phyloP scores from a whole-genome alignment of 352 stramenopile genomes.

The Phytopythium montanum region DNA sequence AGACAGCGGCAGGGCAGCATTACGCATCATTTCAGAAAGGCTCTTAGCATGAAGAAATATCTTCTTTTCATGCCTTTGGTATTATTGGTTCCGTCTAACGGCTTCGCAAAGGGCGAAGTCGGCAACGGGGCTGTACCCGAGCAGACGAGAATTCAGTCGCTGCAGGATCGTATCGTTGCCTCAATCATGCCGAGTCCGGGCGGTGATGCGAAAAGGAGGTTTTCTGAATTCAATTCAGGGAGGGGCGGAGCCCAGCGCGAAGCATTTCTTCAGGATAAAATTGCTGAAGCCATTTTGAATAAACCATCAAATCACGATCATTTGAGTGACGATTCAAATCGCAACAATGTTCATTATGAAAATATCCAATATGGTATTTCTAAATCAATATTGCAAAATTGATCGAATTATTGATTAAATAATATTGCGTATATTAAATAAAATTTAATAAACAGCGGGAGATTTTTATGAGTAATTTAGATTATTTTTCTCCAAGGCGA shows the following conservation, averaged over 20 bases:
- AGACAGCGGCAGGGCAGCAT: conserved; percentile 2
- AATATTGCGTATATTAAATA: conserved; percentile 5
- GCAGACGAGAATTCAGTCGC: conserved; percentile 3
- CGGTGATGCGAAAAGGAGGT: conserved; percentile 3
- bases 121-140: conserved; percentile 2
- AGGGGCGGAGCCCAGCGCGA: conserved; percentile 1
- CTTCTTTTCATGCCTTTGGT: conserved; percentile 4
- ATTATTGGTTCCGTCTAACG: conserved; percentile 4
- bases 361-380: conserved; percentile 5
- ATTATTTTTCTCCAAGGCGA: conserved; percentile 4
- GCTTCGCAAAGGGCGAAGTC: conserved; percentile 3
- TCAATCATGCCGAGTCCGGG: conserved; percentile 3
- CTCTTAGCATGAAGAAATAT: conserved; percentile 4
- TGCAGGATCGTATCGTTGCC: conserved; percentile 3
- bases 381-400: conserved; percentile 5
- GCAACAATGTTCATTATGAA: conserved; percentile 4
- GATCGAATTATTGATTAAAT: conserved; percentile 5
- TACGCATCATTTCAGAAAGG: conserved; percentile 4
- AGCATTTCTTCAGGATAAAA: conserved; percentile 4
- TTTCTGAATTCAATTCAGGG: conserved; percentile 4
- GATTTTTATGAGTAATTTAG: conserved; percentile 5
- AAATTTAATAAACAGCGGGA: conserved; percentile 4
- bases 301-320: conserved; percentile 4
- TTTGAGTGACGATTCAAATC: conserved; percentile 4
- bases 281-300: conserved; percentile 4